Conservation (phyloP, 257 asterid genomes). For the Paraleonurus japonicus region DNA sequence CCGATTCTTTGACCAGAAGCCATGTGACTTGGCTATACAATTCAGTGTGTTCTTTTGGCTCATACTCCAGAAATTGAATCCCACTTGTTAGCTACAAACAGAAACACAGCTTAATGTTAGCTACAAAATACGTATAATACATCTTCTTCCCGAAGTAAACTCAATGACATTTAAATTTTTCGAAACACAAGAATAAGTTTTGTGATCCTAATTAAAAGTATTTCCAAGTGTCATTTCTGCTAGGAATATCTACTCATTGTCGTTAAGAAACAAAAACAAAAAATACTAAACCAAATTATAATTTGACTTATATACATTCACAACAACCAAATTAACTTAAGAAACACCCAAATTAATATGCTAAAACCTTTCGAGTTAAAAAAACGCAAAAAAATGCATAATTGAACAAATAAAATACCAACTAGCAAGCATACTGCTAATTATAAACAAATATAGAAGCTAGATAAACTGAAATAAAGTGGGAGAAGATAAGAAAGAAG, state of each 20-base stretch:
- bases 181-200: not conserved
- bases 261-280: not conserved
- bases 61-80: constrained; percentile 20
- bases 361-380: not conserved
- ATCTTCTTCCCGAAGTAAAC: not conserved
- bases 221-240: not conserved
- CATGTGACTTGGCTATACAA: constrained; percentile 16
- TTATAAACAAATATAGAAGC: not conserved
- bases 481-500: not conserved
- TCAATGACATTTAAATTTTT: not conserved
- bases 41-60: constrained; percentile 14
- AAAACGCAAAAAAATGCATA: not conserved
- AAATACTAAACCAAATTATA: too few species aligned
- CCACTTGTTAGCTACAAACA: not conserved
- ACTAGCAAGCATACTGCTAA: not conserved
- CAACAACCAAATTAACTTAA: not conserved
- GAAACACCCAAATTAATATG: constrained; percentile 4
- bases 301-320: not conserved
- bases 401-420: constrained; percentile 8
- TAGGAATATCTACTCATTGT: not conserved
- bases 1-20: constrained; percentile 4
- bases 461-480: not conserved
- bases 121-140: not conserved
- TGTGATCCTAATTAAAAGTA: not conserved
- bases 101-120: constrained; percentile 3